Evolutionary conservation across 306 rosid genomes (phyloP).

Genomic region (Trifolium pratense): DNA sequence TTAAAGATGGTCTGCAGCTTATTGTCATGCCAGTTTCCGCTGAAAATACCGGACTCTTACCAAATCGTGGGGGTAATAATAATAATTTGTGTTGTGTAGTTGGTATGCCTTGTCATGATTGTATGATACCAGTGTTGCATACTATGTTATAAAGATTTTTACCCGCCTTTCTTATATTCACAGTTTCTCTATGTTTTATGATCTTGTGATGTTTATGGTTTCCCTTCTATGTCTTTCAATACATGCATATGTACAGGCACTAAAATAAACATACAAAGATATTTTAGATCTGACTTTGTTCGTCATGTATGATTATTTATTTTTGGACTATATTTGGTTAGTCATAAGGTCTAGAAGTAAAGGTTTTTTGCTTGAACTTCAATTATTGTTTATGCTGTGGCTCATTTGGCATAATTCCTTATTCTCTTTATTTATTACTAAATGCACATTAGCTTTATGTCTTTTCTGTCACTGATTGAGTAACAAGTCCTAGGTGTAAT

Average conservation of each 20-base stretch:
- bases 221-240: slow-evolving; percentile 10
- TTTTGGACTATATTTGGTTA: slow-evolving; percentile 18
- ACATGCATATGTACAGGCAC: background rate
- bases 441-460: slow-evolving; percentile 24
- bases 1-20: slow-evolving; percentile 48
- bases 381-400: slow-evolving; percentile 14
- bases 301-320: background rate
- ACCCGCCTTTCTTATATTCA: background rate
- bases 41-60: slow-evolving; percentile 70
- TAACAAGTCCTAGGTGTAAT: slow-evolving; percentile 11
- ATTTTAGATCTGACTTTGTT: slow-evolving; percentile 36
- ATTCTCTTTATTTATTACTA: slow-evolving; percentile 1
- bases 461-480: slow-evolving; percentile 28
- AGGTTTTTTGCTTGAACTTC: slow-evolving; percentile 32
- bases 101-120: slow-evolving; percentile 19
- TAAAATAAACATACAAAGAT: background rate
- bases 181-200: slow-evolving; percentile 2
- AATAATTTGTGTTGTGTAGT: slow-evolving; percentile 27
- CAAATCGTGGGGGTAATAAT: slow-evolving; percentile 69
- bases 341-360: background rate
- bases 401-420: slow-evolving; percentile 25
- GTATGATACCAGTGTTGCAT: background rate
- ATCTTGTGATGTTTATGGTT: slow-evolving; percentile 11
- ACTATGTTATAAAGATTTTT: slow-evolving; percentile 10
- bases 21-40: slow-evolving; percentile 77